Base-by-base conservation (phyloP, 2,329 filamentous ascomycete genomes). In the Monosporascus sp. region DNA sequence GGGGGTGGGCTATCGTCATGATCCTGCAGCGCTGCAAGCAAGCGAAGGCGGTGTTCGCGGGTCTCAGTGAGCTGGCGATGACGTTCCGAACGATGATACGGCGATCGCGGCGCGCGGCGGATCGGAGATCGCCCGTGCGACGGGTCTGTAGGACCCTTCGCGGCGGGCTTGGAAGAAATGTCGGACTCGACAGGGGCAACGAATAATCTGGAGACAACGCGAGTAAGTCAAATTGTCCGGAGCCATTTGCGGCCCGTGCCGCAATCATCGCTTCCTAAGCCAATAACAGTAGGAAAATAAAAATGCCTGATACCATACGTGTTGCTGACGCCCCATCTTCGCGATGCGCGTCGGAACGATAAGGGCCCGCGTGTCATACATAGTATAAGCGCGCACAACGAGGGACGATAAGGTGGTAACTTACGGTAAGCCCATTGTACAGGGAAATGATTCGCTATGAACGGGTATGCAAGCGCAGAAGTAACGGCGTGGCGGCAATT, bases 171-270 rank as follows among this genome's bases (percentile, higher is more conserved):
- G 47, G 65, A 59, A 16, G 67, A 60, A 45, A 75, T 52, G 55
- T 77, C 74, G 48, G 75, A 75, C 59, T 76, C 72, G 58, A 75
- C 70, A 37, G 74, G 74, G 38, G 75, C 73, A 51, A 77, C 63
- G 57, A 77, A 79, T 35, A 78, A 66, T 57, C 77, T 79, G 56
- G 24, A 49, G 48, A 38, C 7, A 37, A 31, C 3, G 26, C 16
- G 38, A 22, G 14, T 50, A 5, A 50, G 40, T 26, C 5, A n/a
- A 43, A 50, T 16, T 2, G 11, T 31, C 27, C 3, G 9, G 27
- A 11, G 9, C 4, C 27, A 31, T 31, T 31, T 31, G 27, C 27
- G 27, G 27, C 27, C 9, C 9, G 27, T 5, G 27, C 11, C 27
- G 27, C 27, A 31, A 11, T 31, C 27, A 31, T 2, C 27, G 27